These are phyloP conservation scores for Triglochin maritima DNA, from an alignment of 106 monocot genomes.

Conservation along the genomic window DNA sequence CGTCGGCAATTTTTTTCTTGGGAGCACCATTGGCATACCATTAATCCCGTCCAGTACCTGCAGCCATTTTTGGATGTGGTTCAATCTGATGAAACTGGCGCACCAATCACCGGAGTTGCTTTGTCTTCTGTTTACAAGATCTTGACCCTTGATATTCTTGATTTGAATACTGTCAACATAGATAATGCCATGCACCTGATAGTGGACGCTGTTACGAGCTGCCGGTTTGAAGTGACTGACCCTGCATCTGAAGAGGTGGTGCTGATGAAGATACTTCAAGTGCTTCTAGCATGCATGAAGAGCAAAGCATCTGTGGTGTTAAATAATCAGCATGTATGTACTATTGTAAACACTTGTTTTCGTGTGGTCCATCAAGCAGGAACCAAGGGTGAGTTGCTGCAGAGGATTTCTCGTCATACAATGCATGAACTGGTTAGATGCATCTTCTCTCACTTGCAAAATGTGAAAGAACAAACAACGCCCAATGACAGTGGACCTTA, in stretches of 20 bases:
- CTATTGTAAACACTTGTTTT: constrained; percentile 81
- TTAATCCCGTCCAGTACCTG: constrained; percentile 55
- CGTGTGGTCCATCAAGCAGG: constrained; percentile 93
- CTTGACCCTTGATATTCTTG: constrained; percentile 44
- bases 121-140: constrained; percentile 74
- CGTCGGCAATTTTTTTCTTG: constrained; percentile 48
- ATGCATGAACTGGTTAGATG: constrained; percentile 76
- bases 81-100: constrained; percentile 85
- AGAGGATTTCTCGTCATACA: constrained; percentile 70
- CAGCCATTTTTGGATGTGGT: constrained; percentile 84
- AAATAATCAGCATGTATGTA: constrained; percentile 70
- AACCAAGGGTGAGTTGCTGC: constrained; percentile 82
- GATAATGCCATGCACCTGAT: constrained; percentile 40
- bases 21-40: constrained; percentile 24
- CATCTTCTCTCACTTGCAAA: constrained; percentile 49
- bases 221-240: constrained; percentile 85
- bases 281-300: constrained; percentile 65
- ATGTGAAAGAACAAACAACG: constrained; percentile 12
- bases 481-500: background rate
- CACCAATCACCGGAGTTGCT: constrained; percentile 88
- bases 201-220: constrained; percentile 70
- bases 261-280: constrained; percentile 80
- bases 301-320: constrained; percentile 43
- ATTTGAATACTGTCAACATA: constrained; percentile 19
- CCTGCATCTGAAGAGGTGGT: constrained; percentile 89